Evolutionary conservation across 1,284 basidiomycete genomes (phyloP).

Genomic region (Sporisorium exsertum): DNA sequence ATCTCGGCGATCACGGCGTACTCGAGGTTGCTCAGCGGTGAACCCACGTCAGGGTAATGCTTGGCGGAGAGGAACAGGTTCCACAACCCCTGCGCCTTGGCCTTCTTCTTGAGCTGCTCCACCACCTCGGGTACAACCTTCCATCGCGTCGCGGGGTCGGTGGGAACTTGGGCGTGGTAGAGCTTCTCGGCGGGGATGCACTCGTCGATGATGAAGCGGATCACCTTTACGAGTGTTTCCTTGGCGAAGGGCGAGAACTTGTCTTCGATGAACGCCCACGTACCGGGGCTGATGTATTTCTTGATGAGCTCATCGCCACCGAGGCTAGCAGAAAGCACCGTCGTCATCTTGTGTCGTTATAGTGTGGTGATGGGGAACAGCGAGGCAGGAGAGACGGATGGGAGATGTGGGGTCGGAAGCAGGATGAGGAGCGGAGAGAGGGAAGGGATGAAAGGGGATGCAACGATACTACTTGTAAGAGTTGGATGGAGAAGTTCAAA

Average conservation of each 20-base stretch:
- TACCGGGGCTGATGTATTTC: conserved; percentile 57
- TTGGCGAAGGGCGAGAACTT: conserved; percentile 84
- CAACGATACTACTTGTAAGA: background rate
- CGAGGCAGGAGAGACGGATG: background rate
- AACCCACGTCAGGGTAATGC: conserved; percentile 83
- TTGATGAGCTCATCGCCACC: conserved; percentile 53
- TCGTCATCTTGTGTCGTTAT: conserved; percentile 27
- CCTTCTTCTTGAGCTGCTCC: conserved; percentile 87
- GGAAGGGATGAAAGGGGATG: background rate
- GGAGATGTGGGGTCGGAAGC: background rate
- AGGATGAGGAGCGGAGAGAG: background rate
- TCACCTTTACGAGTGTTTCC: conserved; percentile 83
- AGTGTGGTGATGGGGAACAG: no score
- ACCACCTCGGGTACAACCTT: conserved; percentile 83
- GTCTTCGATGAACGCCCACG: conserved; percentile 69
- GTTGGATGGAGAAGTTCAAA: background rate
- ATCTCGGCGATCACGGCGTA: conserved; percentile 97
- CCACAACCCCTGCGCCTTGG: conserved; percentile 90
- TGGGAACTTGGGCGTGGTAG: conserved; percentile 84
- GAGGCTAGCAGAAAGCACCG: conserved; percentile 36
- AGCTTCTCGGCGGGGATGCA: conserved; percentile 82
- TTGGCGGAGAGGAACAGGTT: conserved; percentile 94
- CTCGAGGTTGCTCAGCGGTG: conserved; percentile 93
- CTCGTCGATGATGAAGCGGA: conserved; percentile 88
- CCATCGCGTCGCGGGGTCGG: conserved; percentile 83